Percentiles rank a stretch among this genome's conserved stretches.
These are phyloP conservation scores for Scenedesmus sp. DNA, from an alignment of 163 green algal species.

Conservation along the genomic window DNA sequence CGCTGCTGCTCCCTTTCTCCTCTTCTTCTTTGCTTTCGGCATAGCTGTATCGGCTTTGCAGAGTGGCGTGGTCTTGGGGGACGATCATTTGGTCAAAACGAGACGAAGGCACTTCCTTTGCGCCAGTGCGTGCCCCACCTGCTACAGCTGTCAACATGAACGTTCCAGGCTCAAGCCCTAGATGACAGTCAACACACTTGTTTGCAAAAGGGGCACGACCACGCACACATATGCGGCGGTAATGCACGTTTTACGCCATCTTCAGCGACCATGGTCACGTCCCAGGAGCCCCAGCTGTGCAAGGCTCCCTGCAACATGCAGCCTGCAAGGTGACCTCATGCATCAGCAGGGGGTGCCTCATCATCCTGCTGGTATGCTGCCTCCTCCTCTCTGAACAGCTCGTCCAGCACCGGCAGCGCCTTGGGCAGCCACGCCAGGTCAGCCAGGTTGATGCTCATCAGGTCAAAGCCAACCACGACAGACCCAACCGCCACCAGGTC, in stretches of 20 bases:
- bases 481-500: conserved; percentile 15
- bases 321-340: not conserved
- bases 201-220: not conserved
- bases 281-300: not conserved
- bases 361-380: conserved; percentile 61
- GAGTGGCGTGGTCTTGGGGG: not conserved
- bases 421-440: conserved; percentile 79
- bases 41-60: not conserved
- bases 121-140: too few relatives aligned
- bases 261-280: not conserved
- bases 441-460: conserved; percentile 69
- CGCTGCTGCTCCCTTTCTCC: not conserved
- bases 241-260: not conserved
- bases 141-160: not conserved
- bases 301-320: not conserved
- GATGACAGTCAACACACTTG: not conserved
- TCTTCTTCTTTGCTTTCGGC: conserved; percentile 32
- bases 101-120: too few relatives aligned
- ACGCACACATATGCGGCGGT: not conserved
- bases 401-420: conserved; percentile 68
- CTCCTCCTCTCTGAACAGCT: conserved; percentile 77
- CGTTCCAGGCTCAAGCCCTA: not conserved
- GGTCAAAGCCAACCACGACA: conserved; percentile 46
- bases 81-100: too few relatives aligned
- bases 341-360: conserved; percentile 11